phyloP scores from a whole-genome alignment of 345 rosid species.

The Schrenkiella parvula region DNA sequence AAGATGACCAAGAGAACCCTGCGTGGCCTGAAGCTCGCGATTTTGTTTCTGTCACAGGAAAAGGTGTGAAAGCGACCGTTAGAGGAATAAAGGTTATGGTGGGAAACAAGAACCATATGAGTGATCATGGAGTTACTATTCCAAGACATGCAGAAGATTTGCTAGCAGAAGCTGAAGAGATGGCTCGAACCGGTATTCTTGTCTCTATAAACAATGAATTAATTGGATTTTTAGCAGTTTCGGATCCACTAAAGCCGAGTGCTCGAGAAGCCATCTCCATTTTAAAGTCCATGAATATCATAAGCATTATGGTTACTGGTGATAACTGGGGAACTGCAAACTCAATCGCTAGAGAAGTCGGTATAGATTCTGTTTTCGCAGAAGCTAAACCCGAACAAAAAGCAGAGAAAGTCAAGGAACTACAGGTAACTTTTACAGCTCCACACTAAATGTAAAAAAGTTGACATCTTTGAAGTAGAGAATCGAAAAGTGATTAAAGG shows the following conservation, averaged over 20 bases:
- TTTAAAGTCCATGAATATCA: conserved; percentile 71
- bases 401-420: conserved; percentile 77
- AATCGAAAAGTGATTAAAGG: background rate
- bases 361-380: conserved; percentile 71
- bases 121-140: conserved; percentile 39
- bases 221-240: conserved; percentile 63
- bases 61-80: conserved; percentile 79
- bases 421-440: conserved; percentile 53
- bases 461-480: background rate
- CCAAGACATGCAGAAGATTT: conserved; percentile 61
- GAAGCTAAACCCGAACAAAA: conserved; percentile 91
- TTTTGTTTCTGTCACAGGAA: conserved; percentile 70
- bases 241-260: conserved; percentile 77
- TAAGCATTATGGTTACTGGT: conserved; percentile 90
- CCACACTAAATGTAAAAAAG: background rate
- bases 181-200: conserved; percentile 81
- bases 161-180: conserved; percentile 58
- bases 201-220: conserved; percentile 58
- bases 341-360: conserved; percentile 75
- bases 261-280: conserved; percentile 69
- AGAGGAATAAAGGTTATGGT: conserved; percentile 54
- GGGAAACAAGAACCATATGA: conserved; percentile 81
- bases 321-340: conserved; percentile 97
- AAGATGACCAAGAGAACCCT: conserved; percentile 70
- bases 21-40: conserved; percentile 75